Conservation (phyloP, 192 early-diverging fungal species). For the Radiomyces spectabilis region DNA sequence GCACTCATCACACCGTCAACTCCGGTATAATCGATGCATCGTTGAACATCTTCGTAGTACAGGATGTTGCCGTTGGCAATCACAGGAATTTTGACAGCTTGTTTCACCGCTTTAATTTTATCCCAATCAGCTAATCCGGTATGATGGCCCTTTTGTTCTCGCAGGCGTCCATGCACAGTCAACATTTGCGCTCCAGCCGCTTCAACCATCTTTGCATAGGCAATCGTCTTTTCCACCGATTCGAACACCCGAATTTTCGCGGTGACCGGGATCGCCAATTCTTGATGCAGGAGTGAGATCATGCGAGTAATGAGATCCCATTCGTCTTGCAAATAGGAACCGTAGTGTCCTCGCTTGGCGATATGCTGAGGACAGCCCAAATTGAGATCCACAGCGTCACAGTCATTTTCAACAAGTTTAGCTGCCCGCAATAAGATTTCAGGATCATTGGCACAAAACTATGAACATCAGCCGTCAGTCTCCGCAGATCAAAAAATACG, state of each 20-base stretch:
- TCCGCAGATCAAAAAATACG: no score
- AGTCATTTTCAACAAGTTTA: conserved; percentile 69
- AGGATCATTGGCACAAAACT: conserved; percentile 98
- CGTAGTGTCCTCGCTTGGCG: conserved; percentile 86
- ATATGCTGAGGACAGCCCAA: conserved; percentile 97
- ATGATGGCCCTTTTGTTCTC: conserved; percentile 96
- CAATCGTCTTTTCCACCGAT: conserved; percentile 83
- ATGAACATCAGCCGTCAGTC: no score
- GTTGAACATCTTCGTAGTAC: conserved; percentile 82
- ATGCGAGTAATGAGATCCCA: conserved; percentile 70
- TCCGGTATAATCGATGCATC: conserved; percentile 74
- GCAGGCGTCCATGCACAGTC: conserved; percentile 88
- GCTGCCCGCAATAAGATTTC: conserved; percentile 76
- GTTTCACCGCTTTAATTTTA: conserved; percentile 78
- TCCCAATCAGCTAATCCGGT: conserved; percentile 96
- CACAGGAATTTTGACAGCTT: conserved; percentile 82
- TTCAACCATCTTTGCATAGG: conserved; percentile 95
- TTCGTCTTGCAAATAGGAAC: conserved; percentile 90
- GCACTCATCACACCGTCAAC: conserved; percentile 95
- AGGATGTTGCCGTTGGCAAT: conserved; percentile 98
- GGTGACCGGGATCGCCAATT: conserved; percentile 84
- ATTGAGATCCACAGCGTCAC: conserved; percentile 94
- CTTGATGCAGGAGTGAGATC: conserved; percentile 67
- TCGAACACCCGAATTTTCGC: conserved; percentile 93
- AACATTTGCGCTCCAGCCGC: conserved; percentile 86